Evolutionary conservation across 73 alveolate species (phyloP).

Genomic region (Paraurostyla sp.): DNA sequence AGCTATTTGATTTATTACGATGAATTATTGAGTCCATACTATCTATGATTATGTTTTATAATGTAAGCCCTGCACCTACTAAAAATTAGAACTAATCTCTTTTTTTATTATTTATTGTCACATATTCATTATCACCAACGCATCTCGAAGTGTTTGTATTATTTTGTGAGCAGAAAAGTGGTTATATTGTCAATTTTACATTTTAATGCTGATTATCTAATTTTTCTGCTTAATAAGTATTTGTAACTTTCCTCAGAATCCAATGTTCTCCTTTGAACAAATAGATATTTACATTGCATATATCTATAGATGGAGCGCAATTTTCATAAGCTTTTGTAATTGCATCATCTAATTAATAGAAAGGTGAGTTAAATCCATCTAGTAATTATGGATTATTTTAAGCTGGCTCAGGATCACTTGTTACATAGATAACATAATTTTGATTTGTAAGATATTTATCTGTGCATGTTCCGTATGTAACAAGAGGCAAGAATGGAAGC

Average conservation of each 20-base stretch:
- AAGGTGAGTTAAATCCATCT: slow-evolving; percentile 23
- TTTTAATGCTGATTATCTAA: not conserved
- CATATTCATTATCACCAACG: slow-evolving; percentile 38
- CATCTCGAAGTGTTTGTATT: not conserved
- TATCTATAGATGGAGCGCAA: not conserved
- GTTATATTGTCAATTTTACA: not conserved
- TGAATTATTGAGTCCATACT: slow-evolving; percentile 15
- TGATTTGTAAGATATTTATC: not conserved
- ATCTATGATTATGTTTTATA: slow-evolving; percentile 37
- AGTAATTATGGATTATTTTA: not conserved
- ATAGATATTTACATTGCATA: not conserved
- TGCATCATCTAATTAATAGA: slow-evolving; percentile 14
- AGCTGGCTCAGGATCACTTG: not conserved
- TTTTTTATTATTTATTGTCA: slow-evolving; percentile 22
- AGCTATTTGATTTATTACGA: not conserved
- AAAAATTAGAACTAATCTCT: not conserved
- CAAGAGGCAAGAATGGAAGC: too few relatives aligned
- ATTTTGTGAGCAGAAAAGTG: slow-evolving; percentile 28
- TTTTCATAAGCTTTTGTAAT: not conserved
- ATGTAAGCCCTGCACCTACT: slow-evolving; percentile 10
- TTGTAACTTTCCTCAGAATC: not conserved
- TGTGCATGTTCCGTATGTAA: slow-evolving; percentile 31
- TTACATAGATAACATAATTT: not conserved
- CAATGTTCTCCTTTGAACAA: slow-evolving; percentile 35
- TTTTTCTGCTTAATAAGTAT: not conserved